Evolutionary conservation across 805 yeast genomes (phyloP).

Genomic region (Candida xyloterini): DNA sequence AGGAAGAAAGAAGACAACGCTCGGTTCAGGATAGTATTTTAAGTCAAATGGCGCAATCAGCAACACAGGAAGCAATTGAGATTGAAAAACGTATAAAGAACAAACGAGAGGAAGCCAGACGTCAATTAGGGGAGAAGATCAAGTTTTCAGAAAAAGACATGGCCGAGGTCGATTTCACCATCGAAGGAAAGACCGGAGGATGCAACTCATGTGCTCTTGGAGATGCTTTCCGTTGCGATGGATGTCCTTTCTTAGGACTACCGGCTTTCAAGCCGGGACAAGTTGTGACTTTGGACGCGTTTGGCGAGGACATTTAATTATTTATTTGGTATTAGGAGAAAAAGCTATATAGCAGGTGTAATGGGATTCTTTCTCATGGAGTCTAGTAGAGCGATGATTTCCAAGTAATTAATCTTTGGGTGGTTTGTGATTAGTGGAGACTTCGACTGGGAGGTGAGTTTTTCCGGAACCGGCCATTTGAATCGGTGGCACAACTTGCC

Average conservation of each 20-base stretch:
- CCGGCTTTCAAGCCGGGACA: slow-evolving; percentile 99
- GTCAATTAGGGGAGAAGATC: slow-evolving; percentile 17
- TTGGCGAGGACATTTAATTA: slow-evolving; percentile 68
- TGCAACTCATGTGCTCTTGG: slow-evolving; percentile 97
- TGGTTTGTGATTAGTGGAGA: neutral
- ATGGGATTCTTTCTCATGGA: slow-evolving; percentile 27
- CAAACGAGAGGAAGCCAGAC: slow-evolving; percentile 22
- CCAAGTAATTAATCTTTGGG: slow-evolving; percentile 3
- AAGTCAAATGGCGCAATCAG: slow-evolving; percentile 48
- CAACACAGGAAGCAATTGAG: slow-evolving; percentile 50
- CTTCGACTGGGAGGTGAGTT: neutral
- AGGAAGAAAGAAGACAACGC: slow-evolving; percentile 46
- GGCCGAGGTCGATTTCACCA: slow-evolving; percentile 90
- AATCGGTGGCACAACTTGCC: slow-evolving; percentile 15
- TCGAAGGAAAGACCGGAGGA: slow-evolving; percentile 96
- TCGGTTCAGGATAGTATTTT: slow-evolving; percentile 43
- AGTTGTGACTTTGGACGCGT: slow-evolving; percentile 68
- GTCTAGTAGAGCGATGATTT: slow-evolving; percentile 7
- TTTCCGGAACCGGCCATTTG: slow-evolving; percentile 17
- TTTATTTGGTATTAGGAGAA: slow-evolving; percentile 4
- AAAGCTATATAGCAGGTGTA: neutral
- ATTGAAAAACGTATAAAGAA: slow-evolving; percentile 48
- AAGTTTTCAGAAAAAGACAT: slow-evolving; percentile 61
- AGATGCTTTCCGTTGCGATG: slow-evolving; percentile 97
- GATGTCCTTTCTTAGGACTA: slow-evolving; percentile 94